Base-by-base conservation (phyloP, 306 rosid species). In the Sicyos edulis region DNA sequence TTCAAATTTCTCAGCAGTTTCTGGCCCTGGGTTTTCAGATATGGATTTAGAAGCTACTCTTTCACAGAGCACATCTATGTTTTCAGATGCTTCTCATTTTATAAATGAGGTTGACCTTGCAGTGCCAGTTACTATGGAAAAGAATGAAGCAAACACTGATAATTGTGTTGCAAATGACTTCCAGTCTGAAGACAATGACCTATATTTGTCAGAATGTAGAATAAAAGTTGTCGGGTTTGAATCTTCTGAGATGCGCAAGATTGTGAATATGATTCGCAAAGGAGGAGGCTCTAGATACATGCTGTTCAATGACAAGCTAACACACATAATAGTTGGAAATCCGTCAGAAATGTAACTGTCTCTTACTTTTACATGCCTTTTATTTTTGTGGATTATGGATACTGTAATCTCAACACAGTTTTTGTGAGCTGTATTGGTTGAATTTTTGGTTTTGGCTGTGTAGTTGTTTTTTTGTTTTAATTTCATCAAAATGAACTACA, bases 201-300 rank as follows among this genome's bases (percentile, higher is more conserved):
- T 90, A 64, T 93, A 88, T 79, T 86, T 93, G 79, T 91, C 98
- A 60, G 97, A 86, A 71, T 90, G 98, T 84, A 84, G 89, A 83
- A 85, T 93, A 74, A 75, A 80, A 37, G 82, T 88, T 72, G 85
- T 86, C 84, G 98, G 98, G 40, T 93, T 90, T 71, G 90, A 86
- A 83, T 92, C 89, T 72, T 78, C 89, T 66, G 90, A 90, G 83
- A 80, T 90, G 96, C 92, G 97, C 56, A 87, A 87, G 78, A 78
- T 93, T 70, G 87, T 90, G 71, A 88, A 81, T 90, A 84, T 90
- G 88, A 85, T 88, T 78, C 97, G 91, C 56, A 87, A 79, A 74
- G 98, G 97, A 56, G 98, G 97, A 74, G 98, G 96, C 54, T 87
- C 96, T 71, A 85, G 96, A 19, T 90, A 84, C 81, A 85, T 90